These are phyloP conservation scores for Penicillium lividum DNA, from an alignment of 495 filamentous ascomycete species.

Conservation along the genomic window DNA sequence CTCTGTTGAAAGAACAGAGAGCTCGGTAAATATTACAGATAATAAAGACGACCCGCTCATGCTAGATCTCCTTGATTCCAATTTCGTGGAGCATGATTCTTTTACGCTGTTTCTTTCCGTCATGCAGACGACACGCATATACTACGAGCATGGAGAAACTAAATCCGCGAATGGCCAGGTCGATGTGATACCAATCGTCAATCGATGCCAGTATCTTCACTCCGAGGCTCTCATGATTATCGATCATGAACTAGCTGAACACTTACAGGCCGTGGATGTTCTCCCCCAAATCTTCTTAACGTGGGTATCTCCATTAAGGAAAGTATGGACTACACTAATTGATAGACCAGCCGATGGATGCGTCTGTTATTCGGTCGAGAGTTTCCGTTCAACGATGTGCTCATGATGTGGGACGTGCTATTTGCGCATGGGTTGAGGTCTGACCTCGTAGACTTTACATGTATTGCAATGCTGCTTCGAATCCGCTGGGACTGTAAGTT, in stretches of 20 bases:
- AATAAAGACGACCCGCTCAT: conserved; percentile 50
- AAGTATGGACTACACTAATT: conserved; percentile 11
- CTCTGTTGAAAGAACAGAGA: conserved; percentile 55
- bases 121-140: conserved; percentile 83
- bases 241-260: conserved; percentile 79
- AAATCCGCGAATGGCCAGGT: conserved; percentile 41
- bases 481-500: conserved; percentile 85
- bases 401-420: conserved; percentile 85
- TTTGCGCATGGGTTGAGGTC: conserved; percentile 87
- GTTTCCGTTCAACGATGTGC: conserved; percentile 81
- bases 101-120: conserved; percentile 81
- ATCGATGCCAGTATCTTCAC: conserved; percentile 82
- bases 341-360: conserved; percentile 75
- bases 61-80: conserved; percentile 64
- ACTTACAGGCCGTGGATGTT: conserved; percentile 82
- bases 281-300: conserved; percentile 97
- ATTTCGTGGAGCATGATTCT: conserved; percentile 84
- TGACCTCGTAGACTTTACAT: conserved; percentile 82
- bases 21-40: conserved; percentile 19
- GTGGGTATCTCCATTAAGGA: conserved; percentile 41
- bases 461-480: conserved; percentile 89
- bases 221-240: conserved; percentile 72
- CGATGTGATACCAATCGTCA: conserved; percentile 76
- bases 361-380: conserved; percentile 90
- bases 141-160: conserved; percentile 69